Percentiles rank a stretch among this genome's conserved stretches.
phyloP scores from a whole-genome alignment of 495 filamentous ascomycete species.

The Aspergillus asperescens region DNA sequence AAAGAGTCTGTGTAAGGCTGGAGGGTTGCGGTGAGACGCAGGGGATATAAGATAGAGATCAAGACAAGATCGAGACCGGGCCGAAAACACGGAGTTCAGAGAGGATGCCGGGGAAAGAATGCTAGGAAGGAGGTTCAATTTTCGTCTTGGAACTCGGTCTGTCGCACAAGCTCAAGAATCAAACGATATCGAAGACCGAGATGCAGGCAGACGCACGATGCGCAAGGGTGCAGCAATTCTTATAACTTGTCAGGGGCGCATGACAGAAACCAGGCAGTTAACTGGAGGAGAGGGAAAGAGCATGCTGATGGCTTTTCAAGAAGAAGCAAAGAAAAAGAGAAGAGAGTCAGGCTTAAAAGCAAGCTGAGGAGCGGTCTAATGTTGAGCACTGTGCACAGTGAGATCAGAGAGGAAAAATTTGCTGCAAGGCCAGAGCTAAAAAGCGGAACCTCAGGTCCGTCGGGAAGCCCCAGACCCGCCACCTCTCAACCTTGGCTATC shows the following conservation, averaged over 20 bases:
- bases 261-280: conserved; percentile 19
- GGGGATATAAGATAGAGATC: conserved; percentile 1
- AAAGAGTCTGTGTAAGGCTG: conserved; percentile 4
- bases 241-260: conserved; percentile 20
- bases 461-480: conserved; percentile 2
- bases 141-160: conserved; percentile 12
- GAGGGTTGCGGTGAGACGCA: conserved; percentile 10
- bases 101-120: conserved; percentile 1
- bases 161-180: conserved; percentile 12
- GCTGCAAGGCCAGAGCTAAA: conserved; percentile 3
- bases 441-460: neutral
- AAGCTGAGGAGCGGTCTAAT: conserved; percentile 13
- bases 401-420: conserved; percentile 12
- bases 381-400: neutral
- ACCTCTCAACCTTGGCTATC: too few relatives aligned
- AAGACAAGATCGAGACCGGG: conserved; percentile 7
- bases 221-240: conserved; percentile 19
- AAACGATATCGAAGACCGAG: conserved; percentile 10
- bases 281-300: conserved; percentile 17
- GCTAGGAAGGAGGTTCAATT: neutral
- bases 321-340: conserved; percentile 1
- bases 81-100: conserved; percentile 8
- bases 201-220: conserved; percentile 25
- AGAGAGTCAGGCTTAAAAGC: conserved; percentile 11
- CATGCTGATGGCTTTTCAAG: conserved; percentile 11